A percentile compares a stretch with the other conserved stretches of the same genome.
phyloP scores from a whole-genome alignment of 2,329 filamentous ascomycete genomes.

The Curvularia hawaiiensis region DNA sequence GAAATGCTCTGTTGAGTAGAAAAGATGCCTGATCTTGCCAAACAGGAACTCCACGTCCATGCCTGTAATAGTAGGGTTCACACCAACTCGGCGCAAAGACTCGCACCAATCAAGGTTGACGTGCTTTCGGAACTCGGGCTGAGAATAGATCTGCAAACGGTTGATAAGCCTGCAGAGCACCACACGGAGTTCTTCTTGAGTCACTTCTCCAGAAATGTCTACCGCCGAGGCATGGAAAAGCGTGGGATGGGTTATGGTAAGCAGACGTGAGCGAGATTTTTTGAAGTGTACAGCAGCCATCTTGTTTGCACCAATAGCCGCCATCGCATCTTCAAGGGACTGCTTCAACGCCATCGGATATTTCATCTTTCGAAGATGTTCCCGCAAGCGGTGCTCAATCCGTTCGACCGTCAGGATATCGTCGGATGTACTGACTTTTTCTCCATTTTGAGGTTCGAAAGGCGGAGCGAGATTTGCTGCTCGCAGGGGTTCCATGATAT shows the following conservation, averaged over 20 bases:
- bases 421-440: neutral
- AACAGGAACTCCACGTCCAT: slow-evolving; percentile 29
- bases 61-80: slow-evolving; percentile 34
- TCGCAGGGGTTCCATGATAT: slow-evolving; percentile 32
- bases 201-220: slow-evolving; percentile 33
- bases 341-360: slow-evolving; percentile 11
- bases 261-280: slow-evolving; percentile 21
- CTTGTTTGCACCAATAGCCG: slow-evolving; percentile 10
- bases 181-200: slow-evolving; percentile 29
- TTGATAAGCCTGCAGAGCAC: slow-evolving; percentile 26
- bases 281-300: slow-evolving; percentile 11
- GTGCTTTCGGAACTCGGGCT: slow-evolving; percentile 1
- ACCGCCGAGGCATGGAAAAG: slow-evolving; percentile 19
- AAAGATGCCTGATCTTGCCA: slow-evolving; percentile 25
- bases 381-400: slow-evolving; percentile 22
- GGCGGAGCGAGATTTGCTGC: slow-evolving; percentile 23
- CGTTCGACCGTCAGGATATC: slow-evolving; percentile 25
- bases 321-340: slow-evolving; percentile 10
- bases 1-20: slow-evolving; percentile 3
- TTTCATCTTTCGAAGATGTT: slow-evolving; percentile 17
- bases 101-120: slow-evolving; percentile 10
- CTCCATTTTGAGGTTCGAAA: slow-evolving; percentile 13
- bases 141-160: slow-evolving; percentile 8
- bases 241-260: slow-evolving; percentile 21
- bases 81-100: slow-evolving; percentile 18